A percentile compares a stretch with the other conserved stretches of the same genome.
Evolutionary conservation across 2,329 filamentous ascomycete species (phyloP).

Genomic region (Rhynchosporium secalis): DNA sequence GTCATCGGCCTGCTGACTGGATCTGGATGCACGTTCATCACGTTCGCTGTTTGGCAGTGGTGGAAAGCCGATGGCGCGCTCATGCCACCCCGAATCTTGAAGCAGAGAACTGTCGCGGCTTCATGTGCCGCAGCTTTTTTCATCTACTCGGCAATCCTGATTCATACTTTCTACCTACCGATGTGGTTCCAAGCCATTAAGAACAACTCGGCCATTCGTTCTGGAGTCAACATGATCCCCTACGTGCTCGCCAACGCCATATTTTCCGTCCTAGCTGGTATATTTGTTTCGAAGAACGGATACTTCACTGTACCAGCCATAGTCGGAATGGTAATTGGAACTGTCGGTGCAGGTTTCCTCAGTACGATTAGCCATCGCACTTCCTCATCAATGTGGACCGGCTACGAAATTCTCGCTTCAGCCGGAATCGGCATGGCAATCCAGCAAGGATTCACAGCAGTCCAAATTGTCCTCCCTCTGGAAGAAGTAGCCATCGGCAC

Average conservation of each 20-base stretch:
- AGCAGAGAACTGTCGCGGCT: slow-evolving; percentile 40
- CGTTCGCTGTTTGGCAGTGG: slow-evolving; percentile 40
- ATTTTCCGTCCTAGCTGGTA: slow-evolving; percentile 38
- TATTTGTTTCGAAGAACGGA: slow-evolving; percentile 38
- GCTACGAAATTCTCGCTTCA: slow-evolving; percentile 41
- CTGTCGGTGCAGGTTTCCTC: slow-evolving; percentile 31
- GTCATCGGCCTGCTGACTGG: slow-evolving; percentile 41
- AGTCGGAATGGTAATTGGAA: slow-evolving; percentile 22
- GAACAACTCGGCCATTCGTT: slow-evolving; percentile 22
- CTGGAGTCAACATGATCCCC: slow-evolving; percentile 33
- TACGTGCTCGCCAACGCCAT: slow-evolving; percentile 34
- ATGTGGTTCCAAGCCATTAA: slow-evolving; percentile 36
- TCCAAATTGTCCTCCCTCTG: slow-evolving; percentile 37
- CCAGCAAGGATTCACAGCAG: slow-evolving; percentile 36
- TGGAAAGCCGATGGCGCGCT: slow-evolving; percentile 49
- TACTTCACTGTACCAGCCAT: slow-evolving; percentile 38
- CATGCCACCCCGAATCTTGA: slow-evolving; percentile 45
- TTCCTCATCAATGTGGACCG: slow-evolving; percentile 49
- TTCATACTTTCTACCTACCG: slow-evolving; percentile 39
- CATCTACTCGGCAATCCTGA: slow-evolving; percentile 37
- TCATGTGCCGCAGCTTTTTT: slow-evolving; percentile 34
- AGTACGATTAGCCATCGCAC: slow-evolving; percentile 42
- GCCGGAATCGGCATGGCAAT: slow-evolving; percentile 37
- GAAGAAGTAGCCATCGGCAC: slow-evolving; percentile 47
- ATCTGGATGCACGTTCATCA: slow-evolving; percentile 30